Conservation (phyloP, 192 early-diverging fungal genomes). For the Irineochytrium annulatum region DNA sequence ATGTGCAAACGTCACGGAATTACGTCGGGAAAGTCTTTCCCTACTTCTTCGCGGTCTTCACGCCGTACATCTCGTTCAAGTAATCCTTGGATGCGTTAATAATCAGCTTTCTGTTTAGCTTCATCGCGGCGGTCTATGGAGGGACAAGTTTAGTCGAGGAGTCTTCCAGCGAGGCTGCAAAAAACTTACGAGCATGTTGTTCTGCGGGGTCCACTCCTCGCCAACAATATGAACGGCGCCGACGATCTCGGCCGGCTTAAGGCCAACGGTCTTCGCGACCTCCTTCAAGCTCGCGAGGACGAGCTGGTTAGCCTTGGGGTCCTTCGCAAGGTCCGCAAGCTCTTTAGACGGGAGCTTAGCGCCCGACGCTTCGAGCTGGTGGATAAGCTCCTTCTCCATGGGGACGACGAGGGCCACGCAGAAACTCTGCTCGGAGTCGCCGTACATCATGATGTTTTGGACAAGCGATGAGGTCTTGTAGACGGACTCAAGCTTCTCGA, state of each 20-base stretch:
- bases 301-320: constrained; percentile 26
- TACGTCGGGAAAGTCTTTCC: too few relatives aligned
- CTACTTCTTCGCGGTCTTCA: too few relatives aligned
- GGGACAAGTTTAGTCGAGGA: background rate
- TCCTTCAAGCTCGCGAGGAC: constrained; percentile 55
- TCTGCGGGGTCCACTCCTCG: constrained; percentile 91
- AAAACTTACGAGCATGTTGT: constrained; percentile 51
- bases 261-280: constrained; percentile 58
- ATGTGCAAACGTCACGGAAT: too few relatives aligned
- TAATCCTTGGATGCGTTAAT: constrained; percentile 56
- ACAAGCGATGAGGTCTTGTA: constrained; percentile 75
- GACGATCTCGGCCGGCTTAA: constrained; percentile 74
- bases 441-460: constrained; percentile 61
- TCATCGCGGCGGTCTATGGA: constrained; percentile 95
- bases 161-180: too few relatives aligned
- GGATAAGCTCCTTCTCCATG: constrained; percentile 47
- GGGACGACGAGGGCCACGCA: constrained; percentile 77
- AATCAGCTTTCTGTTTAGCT: constrained; percentile 81
- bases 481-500: constrained; percentile 89
- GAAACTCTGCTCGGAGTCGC: constrained; percentile 63
- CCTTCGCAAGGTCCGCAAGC: constrained; percentile 8
- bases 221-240: constrained; percentile 58
- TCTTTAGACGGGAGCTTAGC: constrained; percentile 10
- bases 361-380: constrained; percentile 26
- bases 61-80: constrained; percentile 54